Base-by-base conservation (phyloP, 176 grass and related monocot genomes). In the Carex littledalei region DNA sequence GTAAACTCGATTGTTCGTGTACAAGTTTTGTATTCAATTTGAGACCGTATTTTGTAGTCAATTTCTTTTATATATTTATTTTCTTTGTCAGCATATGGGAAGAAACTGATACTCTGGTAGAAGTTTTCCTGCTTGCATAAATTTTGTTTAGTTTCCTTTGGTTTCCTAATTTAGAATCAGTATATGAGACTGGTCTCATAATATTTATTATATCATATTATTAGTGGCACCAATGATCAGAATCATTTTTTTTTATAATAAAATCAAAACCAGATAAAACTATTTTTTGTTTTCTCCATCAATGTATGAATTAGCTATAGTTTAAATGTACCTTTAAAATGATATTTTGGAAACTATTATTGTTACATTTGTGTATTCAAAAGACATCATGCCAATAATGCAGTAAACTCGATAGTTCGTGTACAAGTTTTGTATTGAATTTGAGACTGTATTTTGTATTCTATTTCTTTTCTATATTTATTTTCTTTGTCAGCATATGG, bases 101-200 rank as follows among this genome's bases (percentile, higher is more conserved):
- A 86, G 12, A 10, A 45, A 75, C 12, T 63, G 20, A 43, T 50
- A 81, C 14, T 56, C 5, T 6, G 31, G 6, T 55, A 47, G 9
- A 86, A 31, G 37, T 2, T 2, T 10, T 45, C 14, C 0, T 82
- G 20, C 41, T 59, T 56, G 69, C 16, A 14, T 71, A 37, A 8
- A 15, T 43, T 47, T 85, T 92, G 18, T 80, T 85, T 11, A 49
- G 17, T 64, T 43, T 58, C 67, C 8, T 1, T 35, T 70, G 41
- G 29, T 34, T 69, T 9, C 68, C 18, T 87, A 85, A 18, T 47
- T 14, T 6, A 4, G 26, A 77, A 13, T 15, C 31, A 85, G 86
- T 54, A 55, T 76, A 83, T 39, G 37, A 39, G 37, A 39, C 37
- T 39, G 37, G 37, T 39, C 0, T 39, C 37, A 39, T 39, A 6